Evolutionary conservation across 208 protist species (phyloP).

Genomic region (Acanthamoeba castellanii): DNA sequence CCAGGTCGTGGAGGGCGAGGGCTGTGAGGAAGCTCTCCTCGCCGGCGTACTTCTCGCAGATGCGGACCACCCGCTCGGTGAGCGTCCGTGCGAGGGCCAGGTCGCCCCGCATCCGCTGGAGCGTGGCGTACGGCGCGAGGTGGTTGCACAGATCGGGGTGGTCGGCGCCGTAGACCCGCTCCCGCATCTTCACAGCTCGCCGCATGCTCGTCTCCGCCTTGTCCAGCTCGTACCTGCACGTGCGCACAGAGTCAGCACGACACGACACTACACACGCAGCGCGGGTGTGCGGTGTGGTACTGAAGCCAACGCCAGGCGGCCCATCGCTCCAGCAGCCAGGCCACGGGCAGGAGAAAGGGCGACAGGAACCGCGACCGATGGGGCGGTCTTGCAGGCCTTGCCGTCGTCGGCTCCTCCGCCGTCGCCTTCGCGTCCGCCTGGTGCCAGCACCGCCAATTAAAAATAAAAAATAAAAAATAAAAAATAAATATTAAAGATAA

Average conservation of each 20-base stretch:
- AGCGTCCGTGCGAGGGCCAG: not conserved
- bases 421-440: not conserved
- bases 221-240: constrained; percentile 51
- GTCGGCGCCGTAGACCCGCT: constrained; percentile 29
- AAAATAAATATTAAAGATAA: too few relatives aligned
- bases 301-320: constrained; percentile 6
- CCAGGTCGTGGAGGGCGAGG: not conserved
- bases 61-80: not conserved
- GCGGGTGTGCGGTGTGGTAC: not conserved
- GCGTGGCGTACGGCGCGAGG: not conserved
- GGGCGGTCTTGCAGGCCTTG: not conserved
- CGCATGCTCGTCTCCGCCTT: not conserved
- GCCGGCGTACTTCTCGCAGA: not conserved
- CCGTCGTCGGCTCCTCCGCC: not conserved
- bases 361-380: not conserved
- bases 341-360: not conserved
- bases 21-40: not conserved
- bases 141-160: not conserved
- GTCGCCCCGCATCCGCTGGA: constrained; percentile 20
- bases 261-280: not conserved
- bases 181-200: not conserved
- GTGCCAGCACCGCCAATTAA: not conserved
- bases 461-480: not conserved
- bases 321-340: constrained; percentile 18
- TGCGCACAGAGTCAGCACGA: not conserved